A percentile compares a stretch with the other conserved stretches of the same genome.
Conservation (phyloP, 2,329 filamentous ascomycete species). For the Fusarium agapanthi region DNA sequence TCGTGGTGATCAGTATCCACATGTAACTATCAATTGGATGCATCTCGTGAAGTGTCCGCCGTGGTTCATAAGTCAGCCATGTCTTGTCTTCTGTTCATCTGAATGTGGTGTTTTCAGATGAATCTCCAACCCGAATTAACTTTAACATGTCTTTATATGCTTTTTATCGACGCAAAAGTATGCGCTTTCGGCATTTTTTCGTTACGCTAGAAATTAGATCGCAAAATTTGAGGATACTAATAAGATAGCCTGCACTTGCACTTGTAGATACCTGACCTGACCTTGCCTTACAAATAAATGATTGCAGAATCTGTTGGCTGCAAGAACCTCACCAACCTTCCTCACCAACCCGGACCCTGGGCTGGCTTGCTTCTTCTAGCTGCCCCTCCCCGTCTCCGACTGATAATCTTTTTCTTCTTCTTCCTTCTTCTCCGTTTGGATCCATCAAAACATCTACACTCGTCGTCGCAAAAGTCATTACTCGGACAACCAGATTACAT, state of each 20-base stretch:
- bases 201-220: not conserved
- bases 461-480: slow-evolving; percentile 17
- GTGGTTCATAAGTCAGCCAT: not conserved
- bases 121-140: not conserved
- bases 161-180: not conserved
- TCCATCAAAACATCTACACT: not conserved
- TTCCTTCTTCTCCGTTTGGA: not conserved
- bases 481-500: slow-evolving; percentile 20
- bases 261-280: not conserved
- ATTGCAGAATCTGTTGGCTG: slow-evolving; percentile 26
- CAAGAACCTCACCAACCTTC: slow-evolving; percentile 17
- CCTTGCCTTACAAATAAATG: not conserved
- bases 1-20: not conserved
- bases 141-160: not conserved
- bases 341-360: slow-evolving; percentile 27
- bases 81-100: not conserved
- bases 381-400: slow-evolving; percentile 18
- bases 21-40: not conserved
- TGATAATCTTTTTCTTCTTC: slow-evolving; percentile 1
- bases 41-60: not conserved
- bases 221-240: not conserved
- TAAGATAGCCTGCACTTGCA: not conserved
- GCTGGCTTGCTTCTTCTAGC: not conserved
- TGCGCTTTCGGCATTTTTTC: too few species aligned
- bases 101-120: not conserved